Percentiles rank a stretch among this genome's conserved stretches.
These are phyloP conservation scores for Leptodermis oblonga DNA, from an alignment of 257 asterid genomes.

Conservation along the genomic window DNA sequence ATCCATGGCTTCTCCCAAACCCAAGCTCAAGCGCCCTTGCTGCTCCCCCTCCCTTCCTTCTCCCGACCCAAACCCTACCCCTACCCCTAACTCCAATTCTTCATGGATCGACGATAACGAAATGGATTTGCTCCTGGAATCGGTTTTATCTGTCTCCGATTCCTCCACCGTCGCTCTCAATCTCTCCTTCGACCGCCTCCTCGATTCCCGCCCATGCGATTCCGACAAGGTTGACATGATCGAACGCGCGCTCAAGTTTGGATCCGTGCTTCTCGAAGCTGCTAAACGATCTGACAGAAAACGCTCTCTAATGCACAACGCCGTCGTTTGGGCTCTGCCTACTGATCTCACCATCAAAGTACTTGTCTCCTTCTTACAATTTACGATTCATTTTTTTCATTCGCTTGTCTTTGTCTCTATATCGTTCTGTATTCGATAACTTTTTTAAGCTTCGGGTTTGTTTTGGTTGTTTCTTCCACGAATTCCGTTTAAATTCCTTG, in stretches of 20 bases:
- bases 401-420: neutral
- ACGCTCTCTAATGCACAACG: constrained; percentile 62
- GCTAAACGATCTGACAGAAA: constrained; percentile 65
- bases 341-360: constrained; percentile 79
- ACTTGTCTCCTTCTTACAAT: neutral
- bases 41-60: constrained; percentile 16
- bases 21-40: constrained; percentile 66
- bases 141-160: constrained; percentile 47
- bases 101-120: constrained; percentile 12
- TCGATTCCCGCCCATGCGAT: constrained; percentile 45
- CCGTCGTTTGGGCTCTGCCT: constrained; percentile 62
- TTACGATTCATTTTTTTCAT: neutral
- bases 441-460: neutral
- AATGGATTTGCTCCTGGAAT: constrained; percentile 55
- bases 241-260: constrained; percentile 63
- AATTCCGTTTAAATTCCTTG: neutral
- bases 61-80: constrained; percentile 9
- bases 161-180: constrained; percentile 45
- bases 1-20: constrained; percentile 33
- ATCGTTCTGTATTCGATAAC: neutral
- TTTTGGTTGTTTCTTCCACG: neutral
- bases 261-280: constrained; percentile 66
- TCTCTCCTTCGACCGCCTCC: constrained; percentile 55
- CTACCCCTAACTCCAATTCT: constrained; percentile 14
- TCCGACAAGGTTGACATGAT: constrained; percentile 47